These are phyloP conservation scores for Penicillium sp. DNA, from an alignment of 2,329 filamentous ascomycete species.

Conservation along the genomic window DNA sequence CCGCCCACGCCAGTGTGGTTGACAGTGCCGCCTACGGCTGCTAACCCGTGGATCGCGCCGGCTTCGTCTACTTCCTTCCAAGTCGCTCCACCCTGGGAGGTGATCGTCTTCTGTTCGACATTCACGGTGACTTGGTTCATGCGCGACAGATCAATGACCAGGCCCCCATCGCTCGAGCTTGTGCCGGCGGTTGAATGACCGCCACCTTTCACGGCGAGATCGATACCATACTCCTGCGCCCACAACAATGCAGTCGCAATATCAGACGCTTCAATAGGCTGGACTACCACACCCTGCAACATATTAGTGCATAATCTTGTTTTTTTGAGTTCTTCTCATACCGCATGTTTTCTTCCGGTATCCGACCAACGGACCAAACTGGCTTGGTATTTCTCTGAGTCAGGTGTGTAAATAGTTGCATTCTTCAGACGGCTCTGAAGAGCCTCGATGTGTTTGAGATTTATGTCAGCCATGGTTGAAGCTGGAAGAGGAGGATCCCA, in stretches of 20 bases:
- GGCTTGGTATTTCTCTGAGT: slow-evolving; percentile 24
- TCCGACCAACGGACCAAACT: slow-evolving; percentile 33
- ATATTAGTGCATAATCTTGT: not conserved
- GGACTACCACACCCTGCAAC: slow-evolving; percentile 46
- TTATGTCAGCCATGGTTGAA: slow-evolving; percentile 8
- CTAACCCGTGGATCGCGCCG: slow-evolving; percentile 53
- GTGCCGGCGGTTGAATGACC: slow-evolving; percentile 54
- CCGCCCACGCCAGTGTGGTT: slow-evolving; percentile 63
- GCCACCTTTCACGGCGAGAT: slow-evolving; percentile 33
- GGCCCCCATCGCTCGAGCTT: slow-evolving; percentile 54
- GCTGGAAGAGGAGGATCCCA: not conserved
- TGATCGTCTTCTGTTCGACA: slow-evolving; percentile 45
- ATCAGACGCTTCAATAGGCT: slow-evolving; percentile 44
- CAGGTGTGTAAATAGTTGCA: slow-evolving; percentile 22
- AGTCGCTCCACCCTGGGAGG: slow-evolving; percentile 53
- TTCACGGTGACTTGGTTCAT: slow-evolving; percentile 56
- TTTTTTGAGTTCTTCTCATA: slow-evolving; percentile 9
- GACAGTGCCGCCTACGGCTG: slow-evolving; percentile 62
- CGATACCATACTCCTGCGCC: slow-evolving; percentile 37
- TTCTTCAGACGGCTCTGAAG: slow-evolving; percentile 12
- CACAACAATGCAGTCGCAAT: slow-evolving; percentile 48
- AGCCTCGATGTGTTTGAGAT: slow-evolving; percentile 2
- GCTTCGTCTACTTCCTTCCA: slow-evolving; percentile 58
- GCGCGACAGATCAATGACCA: slow-evolving; percentile 57
- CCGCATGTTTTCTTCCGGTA: slow-evolving; percentile 31